Base-by-base conservation (phyloP, 805 yeast genomes). In the Pichia heedii region DNA sequence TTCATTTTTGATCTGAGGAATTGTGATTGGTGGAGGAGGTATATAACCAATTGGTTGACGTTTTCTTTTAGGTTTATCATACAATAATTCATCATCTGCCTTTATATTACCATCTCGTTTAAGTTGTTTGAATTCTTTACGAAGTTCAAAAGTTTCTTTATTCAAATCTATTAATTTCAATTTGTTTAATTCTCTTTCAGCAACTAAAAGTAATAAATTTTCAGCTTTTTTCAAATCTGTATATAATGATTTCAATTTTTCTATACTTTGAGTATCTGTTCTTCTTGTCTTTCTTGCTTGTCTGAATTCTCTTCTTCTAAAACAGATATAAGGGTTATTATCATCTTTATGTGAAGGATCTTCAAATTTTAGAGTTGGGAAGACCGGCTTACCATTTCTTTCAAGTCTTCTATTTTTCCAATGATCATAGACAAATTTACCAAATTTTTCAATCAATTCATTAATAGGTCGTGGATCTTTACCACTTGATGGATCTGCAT, bases 261-360 rank as follows among this genome's bases (percentile, higher is more conserved):
- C 97, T 13, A 88, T 81, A 52, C 93, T 87, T 54, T 87, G 84
- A 29, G 84, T 76, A 66, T 93, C 98, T 0, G 96, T 85, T 50
- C 97, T 77, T 62, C 98, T 78, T 0, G 98, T 93, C 62, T 93
- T 93, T 62, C 98, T 82, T 26, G 94, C 93, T 58, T 85, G 97
- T 51, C 98, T 78, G 51, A 87, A 82, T 57, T 89, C 97, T 62
- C 98, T 82, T 52, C 96, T 79, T 56, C 98, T 77, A 70, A 93
- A 93, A 67, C 97, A 87, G 34, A 87, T 82, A 62, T 93, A 93
- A 2, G 98, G 97, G 61, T 93, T 97, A 47, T 75, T 76, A 55
- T 89, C 97, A 55, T 89, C 97, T 56, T 88, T 88, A 34, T 60
- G 61, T 44, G 76, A 77, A 21, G 85, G 85, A 53, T 85, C 89